Evolutionary conservation across 177 flowering plant species (phyloP).

Genomic region (Tripterygium wilfordii): DNA sequence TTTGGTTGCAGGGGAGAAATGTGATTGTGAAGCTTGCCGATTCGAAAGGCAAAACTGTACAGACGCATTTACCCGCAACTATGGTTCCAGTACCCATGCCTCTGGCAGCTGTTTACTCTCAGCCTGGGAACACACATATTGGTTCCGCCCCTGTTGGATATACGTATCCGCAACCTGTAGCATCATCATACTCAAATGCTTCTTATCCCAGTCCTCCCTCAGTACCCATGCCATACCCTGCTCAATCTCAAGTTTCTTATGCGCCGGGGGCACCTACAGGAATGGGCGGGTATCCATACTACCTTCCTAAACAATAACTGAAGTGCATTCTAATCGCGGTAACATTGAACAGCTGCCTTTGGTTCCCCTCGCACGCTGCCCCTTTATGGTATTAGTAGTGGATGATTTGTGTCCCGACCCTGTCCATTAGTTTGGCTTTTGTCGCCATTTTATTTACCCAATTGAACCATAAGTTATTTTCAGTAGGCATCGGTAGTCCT

Average conservation of each 20-base stretch:
- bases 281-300: slow-evolving; percentile 41
- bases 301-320: slow-evolving; percentile 31
- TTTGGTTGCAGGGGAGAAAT: slow-evolving; percentile 42
- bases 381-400: too few relatives aligned
- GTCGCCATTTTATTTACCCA: too few relatives aligned
- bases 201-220: slow-evolving; percentile 27
- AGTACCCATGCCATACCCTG: slow-evolving; percentile 23
- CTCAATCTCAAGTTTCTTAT: slow-evolving; percentile 29
- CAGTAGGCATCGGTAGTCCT: too few relatives aligned
- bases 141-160: slow-evolving; percentile 29
- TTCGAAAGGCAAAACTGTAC: slow-evolving; percentile 31
- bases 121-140: slow-evolving; percentile 32
- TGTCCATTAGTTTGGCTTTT: too few relatives aligned
- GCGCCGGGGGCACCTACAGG: slow-evolving; percentile 23
- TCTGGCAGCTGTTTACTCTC: slow-evolving; percentile 33
- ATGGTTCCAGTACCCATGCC: slow-evolving; percentile 32
- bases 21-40: slow-evolving; percentile 54
- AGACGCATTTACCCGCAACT: slow-evolving; percentile 32
- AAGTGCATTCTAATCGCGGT: too few relatives aligned
- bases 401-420: too few relatives aligned
- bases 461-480: too few relatives aligned
- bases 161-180: slow-evolving; percentile 31
- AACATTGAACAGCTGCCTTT: too few relatives aligned
- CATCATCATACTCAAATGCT: slow-evolving; percentile 28
- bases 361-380: too few relatives aligned